Evolutionary conservation across 1,284 basidiomycete genomes (phyloP).

Genomic region (Rhizopogon parksii): DNA sequence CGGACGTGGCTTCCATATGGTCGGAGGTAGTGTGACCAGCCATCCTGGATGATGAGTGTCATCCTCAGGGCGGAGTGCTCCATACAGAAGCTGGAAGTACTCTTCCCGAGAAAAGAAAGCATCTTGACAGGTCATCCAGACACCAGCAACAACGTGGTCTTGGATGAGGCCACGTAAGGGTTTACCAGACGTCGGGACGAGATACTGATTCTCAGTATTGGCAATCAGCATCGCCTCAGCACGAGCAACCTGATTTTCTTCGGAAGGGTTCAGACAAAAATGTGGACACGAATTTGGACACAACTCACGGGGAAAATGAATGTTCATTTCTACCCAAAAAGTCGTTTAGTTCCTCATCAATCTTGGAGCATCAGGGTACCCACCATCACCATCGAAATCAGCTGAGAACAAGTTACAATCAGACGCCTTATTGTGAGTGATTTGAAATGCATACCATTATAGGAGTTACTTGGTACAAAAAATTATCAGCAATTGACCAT

Average conservation of each 20-base stretch:
- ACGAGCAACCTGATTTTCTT: conserved; percentile 88
- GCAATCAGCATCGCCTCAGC: conserved; percentile 93
- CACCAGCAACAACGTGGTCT: conserved; percentile 97
- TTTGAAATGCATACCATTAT: conserved; percentile 64
- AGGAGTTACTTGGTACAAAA: conserved; percentile 72
- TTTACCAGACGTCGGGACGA: conserved; percentile 97
- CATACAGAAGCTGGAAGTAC: conserved; percentile 96
- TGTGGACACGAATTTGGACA: conserved; percentile 4
- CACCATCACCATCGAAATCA: conserved; percentile 98
- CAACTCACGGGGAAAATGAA: conserved; percentile 91
- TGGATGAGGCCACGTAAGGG: conserved; percentile 97
- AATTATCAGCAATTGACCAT: conserved; percentile 6
- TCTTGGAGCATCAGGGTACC: conserved; percentile 17
- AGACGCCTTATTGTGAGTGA: conserved; percentile 1
- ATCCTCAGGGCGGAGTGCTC: conserved; percentile 88
- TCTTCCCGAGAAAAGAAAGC: conserved; percentile 93
- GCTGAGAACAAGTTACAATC: conserved; percentile 41
- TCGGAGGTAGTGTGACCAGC: conserved; percentile 81
- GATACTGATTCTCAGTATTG: conserved; percentile 98
- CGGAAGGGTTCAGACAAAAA: conserved; percentile 6
- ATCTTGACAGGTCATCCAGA: conserved; percentile 98
- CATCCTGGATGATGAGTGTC: conserved; percentile 61
- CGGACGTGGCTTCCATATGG: conserved; percentile 86
- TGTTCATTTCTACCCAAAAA: conserved; percentile 83
- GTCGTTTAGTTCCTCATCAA: conserved; percentile 12